Percentiles rank a stretch among this genome's conserved stretches.
Conservation (phyloP, 805 yeast genomes). For the Hanseniaspora lindneri region DNA sequence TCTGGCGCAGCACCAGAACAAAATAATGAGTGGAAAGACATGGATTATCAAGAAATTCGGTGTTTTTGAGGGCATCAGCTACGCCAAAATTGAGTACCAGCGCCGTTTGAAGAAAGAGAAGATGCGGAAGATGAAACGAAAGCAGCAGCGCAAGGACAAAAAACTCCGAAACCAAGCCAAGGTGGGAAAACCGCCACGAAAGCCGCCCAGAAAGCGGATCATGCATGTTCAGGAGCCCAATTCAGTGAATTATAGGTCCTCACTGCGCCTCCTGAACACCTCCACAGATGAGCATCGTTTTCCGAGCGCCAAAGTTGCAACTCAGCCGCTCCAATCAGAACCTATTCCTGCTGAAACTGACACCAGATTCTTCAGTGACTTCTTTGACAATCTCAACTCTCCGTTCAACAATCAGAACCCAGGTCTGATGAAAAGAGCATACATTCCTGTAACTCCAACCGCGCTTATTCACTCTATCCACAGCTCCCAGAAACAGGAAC, state of each 20-base stretch:
- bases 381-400: background rate
- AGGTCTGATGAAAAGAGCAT: background rate
- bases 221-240: background rate
- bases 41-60: conserved; percentile 69
- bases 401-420: background rate
- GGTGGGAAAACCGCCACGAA: background rate
- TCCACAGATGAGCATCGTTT: too few species aligned
- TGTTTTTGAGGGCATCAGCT: conserved; percentile 45
- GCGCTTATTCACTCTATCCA: background rate
- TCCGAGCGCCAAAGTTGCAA: background rate
- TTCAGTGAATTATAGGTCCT: too few species aligned
- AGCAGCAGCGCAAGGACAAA: background rate
- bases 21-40: conserved; percentile 36
- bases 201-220: background rate
- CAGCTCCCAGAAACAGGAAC: background rate
- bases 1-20: conserved; percentile 38
- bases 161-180: background rate
- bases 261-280: too few species aligned
- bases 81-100: conserved; percentile 21
- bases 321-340: background rate
- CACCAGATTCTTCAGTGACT: background rate
- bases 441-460: background rate
- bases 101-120: conserved; percentile 18
- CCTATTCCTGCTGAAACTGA: background rate
- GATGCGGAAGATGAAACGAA: background rate